A percentile compares a stretch with the other conserved stretches of the same genome.
phyloP scores from a whole-genome alignment of 371 early-diverging fungal species.

The Mortierella sp. region DNA sequence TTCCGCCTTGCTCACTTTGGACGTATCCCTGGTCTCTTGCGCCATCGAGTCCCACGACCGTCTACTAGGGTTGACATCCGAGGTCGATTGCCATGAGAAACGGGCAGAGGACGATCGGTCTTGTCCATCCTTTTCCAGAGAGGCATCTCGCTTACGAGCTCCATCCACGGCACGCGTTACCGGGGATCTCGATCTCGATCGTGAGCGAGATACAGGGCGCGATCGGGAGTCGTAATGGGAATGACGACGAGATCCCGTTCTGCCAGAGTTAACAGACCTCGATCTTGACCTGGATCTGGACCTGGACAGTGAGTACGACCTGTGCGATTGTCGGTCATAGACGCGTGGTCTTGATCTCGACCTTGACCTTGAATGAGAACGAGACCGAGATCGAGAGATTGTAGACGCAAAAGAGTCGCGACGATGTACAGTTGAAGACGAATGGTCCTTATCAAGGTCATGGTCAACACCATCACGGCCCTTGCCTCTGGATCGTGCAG shows the following conservation, averaged over 20 bases:
- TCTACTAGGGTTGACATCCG: slow-evolving; percentile 2
- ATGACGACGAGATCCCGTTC: background rate
- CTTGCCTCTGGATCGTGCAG: background rate
- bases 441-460: slow-evolving; percentile 1
- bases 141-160: background rate
- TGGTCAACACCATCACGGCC: background rate
- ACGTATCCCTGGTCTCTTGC: background rate
- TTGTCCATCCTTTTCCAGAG: background rate
- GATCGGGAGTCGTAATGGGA: slow-evolving; percentile 8
- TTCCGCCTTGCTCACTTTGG: background rate
- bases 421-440: background rate
- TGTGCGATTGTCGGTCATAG: background rate
- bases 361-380: slow-evolving; percentile 8
- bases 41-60: slow-evolving; percentile 35
- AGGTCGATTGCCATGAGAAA: slow-evolving; percentile 36
- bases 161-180: background rate
- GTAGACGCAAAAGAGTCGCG: slow-evolving; percentile 36
- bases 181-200: slow-evolving; percentile 23
- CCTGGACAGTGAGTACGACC: background rate
- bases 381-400: slow-evolving; percentile 21
- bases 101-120: slow-evolving; percentile 18
- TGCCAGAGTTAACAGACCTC: slow-evolving; percentile 1
- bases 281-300: slow-evolving; percentile 15
- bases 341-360: slow-evolving; percentile 27
- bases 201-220: slow-evolving; percentile 14